Conservation (phyloP, 768 basidiomycete genomes). For the Rhodotorula diobovata region DNA sequence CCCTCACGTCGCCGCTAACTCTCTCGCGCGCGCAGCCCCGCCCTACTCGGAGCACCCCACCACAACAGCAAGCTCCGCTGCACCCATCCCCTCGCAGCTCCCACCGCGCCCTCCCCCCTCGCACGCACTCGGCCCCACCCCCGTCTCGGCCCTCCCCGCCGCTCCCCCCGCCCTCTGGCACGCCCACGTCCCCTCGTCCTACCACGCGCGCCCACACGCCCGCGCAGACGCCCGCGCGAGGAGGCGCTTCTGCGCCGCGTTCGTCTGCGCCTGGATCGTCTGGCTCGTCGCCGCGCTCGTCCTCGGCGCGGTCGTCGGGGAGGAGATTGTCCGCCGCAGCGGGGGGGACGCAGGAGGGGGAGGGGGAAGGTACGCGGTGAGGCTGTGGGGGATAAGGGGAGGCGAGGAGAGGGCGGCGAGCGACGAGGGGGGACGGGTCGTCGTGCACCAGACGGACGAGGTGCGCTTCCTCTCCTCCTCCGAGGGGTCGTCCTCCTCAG, state of each 20-base stretch:
- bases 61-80: not conserved
- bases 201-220: constrained; percentile 11
- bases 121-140: constrained; percentile 18
- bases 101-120: not conserved
- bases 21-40: too few species aligned
- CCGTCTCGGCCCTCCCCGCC: constrained; percentile 14
- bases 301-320: constrained; percentile 13
- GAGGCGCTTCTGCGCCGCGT: constrained; percentile 7
- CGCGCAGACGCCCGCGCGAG: not conserved
- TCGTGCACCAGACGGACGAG: too few species aligned
- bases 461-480: too few species aligned
- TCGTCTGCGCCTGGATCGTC: constrained; percentile 2
- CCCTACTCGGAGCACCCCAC: not conserved
- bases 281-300: not conserved
- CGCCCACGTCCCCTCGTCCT: too few species aligned
- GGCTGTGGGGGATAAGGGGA: too few species aligned
- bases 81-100: not conserved
- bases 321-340: not conserved
- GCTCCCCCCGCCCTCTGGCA: not conserved
- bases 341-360: too few species aligned
- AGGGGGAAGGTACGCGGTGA: not conserved
- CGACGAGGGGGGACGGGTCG: too few species aligned
- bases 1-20: too few species aligned
- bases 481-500: too few species aligned
- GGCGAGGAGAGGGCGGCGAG: too few species aligned